phyloP scores from a whole-genome alignment of 1,284 basidiomycete genomes.

The Chalciporus sp. region DNA sequence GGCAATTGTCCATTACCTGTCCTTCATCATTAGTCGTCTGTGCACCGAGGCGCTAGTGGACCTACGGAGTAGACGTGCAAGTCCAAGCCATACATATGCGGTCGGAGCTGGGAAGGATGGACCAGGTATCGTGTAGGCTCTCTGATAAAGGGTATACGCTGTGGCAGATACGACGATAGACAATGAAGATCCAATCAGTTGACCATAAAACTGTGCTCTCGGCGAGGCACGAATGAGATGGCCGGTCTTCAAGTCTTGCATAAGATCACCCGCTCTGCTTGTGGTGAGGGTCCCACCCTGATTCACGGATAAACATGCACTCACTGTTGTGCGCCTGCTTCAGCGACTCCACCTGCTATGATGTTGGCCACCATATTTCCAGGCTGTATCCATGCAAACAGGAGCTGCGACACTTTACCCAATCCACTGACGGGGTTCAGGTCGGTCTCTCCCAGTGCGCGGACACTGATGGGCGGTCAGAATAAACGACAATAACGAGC shows the following conservation, averaged over 20 bases:
- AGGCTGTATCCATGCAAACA: constrained; percentile 94
- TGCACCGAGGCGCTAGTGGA: constrained; percentile 16
- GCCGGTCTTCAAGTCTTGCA: constrained; percentile 98
- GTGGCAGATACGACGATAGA: constrained; percentile 89
- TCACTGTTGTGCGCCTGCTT: constrained; percentile 93
- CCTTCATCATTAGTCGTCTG: constrained; percentile 7
- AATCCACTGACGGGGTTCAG: constrained; percentile 93
- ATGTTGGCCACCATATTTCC: constrained; percentile 95
- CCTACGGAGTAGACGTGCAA: constrained; percentile 86
- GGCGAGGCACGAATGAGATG: constrained; percentile 87
- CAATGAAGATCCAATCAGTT: constrained; percentile 84
- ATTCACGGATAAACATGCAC: constrained; percentile 26
- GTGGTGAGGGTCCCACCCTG: not conserved
- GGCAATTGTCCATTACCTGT: constrained; percentile 83
- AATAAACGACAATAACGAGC: constrained; percentile 1
- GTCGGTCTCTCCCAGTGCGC: constrained; percentile 92
- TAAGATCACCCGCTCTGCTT: constrained; percentile 88
- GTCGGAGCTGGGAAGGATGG: constrained; percentile 94
- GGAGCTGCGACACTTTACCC: constrained; percentile 92
- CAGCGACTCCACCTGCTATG: constrained; percentile 94
- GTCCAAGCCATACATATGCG: constrained; percentile 89
- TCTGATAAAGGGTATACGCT: constrained; percentile 86
- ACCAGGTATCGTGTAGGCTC: constrained; percentile 84
- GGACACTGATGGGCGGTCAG: constrained; percentile 56
- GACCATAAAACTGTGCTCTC: constrained; percentile 85